phyloP scores from a whole-genome alignment of 225 moss, liverwort and hornwort genomes.

The Takakia lepidozioides region DNA sequence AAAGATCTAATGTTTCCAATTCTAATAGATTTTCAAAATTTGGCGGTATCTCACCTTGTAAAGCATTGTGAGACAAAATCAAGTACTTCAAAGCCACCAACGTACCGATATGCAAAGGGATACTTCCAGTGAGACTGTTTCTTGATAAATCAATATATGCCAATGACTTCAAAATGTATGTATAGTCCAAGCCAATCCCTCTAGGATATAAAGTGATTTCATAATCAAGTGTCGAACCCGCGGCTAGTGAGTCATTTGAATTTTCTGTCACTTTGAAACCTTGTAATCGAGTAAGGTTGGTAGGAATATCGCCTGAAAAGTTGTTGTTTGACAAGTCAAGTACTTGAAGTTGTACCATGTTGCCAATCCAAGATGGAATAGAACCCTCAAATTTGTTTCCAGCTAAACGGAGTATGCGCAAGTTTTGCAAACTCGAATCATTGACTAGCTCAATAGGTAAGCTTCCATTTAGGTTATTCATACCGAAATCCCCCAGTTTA shows the following conservation, averaged over 20 bases:
- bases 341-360: neutral
- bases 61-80: neutral
- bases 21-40: neutral
- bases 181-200: neutral
- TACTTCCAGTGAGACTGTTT: neutral
- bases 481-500: neutral
- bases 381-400: neutral
- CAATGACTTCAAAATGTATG: neutral
- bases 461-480: neutral
- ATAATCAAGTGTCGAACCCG: neutral
- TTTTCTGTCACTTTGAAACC: slow-evolving; percentile 1
- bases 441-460: neutral
- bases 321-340: neutral
- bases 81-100: neutral
- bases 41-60: neutral
- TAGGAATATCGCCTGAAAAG: neutral
- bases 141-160: neutral
- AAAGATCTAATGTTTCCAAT: neutral
- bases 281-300: neutral
- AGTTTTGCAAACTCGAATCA: neutral
- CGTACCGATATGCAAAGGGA: neutral
- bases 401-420: neutral
- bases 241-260: neutral
- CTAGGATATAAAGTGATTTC: neutral
- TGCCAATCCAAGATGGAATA: neutral